Evolutionary conservation across 768 basidiomycete genomes (phyloP).

Genomic region (Boletus fagicola): DNA sequence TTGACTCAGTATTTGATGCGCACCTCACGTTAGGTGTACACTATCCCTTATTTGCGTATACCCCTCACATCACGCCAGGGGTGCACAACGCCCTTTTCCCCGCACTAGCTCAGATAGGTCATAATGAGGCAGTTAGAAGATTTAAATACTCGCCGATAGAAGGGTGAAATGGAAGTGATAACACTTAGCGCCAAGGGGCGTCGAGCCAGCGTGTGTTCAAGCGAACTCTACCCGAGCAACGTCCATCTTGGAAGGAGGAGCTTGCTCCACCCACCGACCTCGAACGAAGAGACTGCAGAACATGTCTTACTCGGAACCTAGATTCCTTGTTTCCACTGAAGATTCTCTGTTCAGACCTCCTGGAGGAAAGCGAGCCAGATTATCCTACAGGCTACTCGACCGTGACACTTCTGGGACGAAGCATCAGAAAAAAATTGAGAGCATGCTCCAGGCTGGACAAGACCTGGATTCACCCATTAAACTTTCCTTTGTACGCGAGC

Average conservation of each 20-base stretch:
- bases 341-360: background rate
- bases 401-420: too few relatives aligned
- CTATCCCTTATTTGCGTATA: background rate
- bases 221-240: background rate
- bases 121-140: background rate
- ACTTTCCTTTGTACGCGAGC: background rate
- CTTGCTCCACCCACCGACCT: background rate
- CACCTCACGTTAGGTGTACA: background rate
- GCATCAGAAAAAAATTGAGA: background rate
- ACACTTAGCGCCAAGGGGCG: background rate
- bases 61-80: background rate
- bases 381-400: too few relatives aligned
- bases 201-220: background rate
- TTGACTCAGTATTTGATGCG: background rate
- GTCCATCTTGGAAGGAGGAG: background rate
- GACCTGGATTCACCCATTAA: background rate
- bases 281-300: background rate
- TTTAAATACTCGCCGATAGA: background rate
- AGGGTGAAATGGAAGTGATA: background rate
- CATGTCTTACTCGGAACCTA: background rate
- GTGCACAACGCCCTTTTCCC: background rate
- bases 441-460: background rate
- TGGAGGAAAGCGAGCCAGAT: background rate
- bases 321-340: background rate
- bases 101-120: background rate